Evolutionary conservation across 805 yeast species (phyloP), one percentile per base, ranked within the genome.

Genomic region (Candida yuanshanica): DNA sequence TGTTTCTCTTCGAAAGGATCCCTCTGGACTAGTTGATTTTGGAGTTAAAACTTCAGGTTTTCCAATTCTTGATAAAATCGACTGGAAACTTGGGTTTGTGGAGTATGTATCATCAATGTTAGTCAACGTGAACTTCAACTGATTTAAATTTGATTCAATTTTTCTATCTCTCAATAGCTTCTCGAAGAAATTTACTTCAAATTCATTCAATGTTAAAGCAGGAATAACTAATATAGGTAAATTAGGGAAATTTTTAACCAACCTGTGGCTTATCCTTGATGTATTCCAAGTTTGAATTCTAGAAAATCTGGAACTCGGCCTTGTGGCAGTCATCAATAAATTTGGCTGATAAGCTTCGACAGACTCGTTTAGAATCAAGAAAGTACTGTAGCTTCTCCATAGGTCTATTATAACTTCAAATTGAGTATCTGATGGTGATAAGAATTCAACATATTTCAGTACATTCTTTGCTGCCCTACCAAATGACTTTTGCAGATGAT

Each of bases 211-310:
- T 42, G 79, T 77, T 46, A 66, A 56, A 2, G 84, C 78, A 1
- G 89, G 84, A 0, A 77, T 81, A 37, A 81, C 73, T 20, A 82
- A 69, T n/a, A 79, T 74, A 0, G 90, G 89, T 13, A 81, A 70
- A 13, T 39, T 38, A 4, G 81, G 78, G 49, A 72, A 79, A 51
- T 74, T 75, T 52, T 77, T 79, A 22, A 82, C 83, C 35, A 81
- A 64, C 37, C 85, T 63, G 54, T 81, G 86, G 20, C 83, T 72
- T 31, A 83, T 60, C 48, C 82, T 75, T 23, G 81, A 72, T 5
- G 83, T 74, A 32, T 63, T 63, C 83, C 88, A 77, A 20, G 81
- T 69, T 43, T 73, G 65, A 20, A 77, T 64, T 3, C 83, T 79
- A 14, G 66, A 62, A 33, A 73, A 59, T 33, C 53, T 58, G 6